Percentiles rank a stretch among this genome's conserved stretches.
Conservation (phyloP, 2,329 filamentous ascomycete genomes). For the Thelonectria olida region DNA sequence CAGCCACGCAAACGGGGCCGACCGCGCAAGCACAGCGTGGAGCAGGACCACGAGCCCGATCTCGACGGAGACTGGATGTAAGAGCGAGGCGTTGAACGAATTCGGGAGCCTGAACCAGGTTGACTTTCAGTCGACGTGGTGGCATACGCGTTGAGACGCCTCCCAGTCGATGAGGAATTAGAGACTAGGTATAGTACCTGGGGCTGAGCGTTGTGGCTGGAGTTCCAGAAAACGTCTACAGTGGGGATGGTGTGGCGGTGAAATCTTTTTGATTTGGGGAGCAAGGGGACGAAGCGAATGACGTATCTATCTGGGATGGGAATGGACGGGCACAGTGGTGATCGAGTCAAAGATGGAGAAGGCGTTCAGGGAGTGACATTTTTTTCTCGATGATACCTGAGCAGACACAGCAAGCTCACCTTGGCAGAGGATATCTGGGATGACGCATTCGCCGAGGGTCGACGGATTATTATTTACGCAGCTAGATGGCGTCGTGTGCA, state of each 20-base stretch:
- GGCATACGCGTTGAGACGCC: not conserved
- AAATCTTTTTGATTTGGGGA: not conserved
- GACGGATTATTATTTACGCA: not conserved
- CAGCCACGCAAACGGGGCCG: slow-evolving; percentile 60
- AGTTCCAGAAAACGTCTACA: slow-evolving; percentile 1
- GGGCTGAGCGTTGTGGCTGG: slow-evolving; percentile 15
- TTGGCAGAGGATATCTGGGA: slow-evolving; percentile 6
- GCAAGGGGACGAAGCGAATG: not conserved
- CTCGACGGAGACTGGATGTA: slow-evolving; percentile 50
- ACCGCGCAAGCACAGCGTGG: slow-evolving; percentile 57
- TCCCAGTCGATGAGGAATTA: not conserved
- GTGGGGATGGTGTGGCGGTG: slow-evolving; percentile 5
- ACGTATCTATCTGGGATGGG: slow-evolving; percentile 1
- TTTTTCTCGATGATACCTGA: slow-evolving; percentile 41
- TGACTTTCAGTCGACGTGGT: slow-evolving; percentile 11
- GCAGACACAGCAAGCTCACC: slow-evolving; percentile 30
- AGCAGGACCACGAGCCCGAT: slow-evolving; percentile 50
- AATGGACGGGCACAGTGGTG: slow-evolving; percentile 4
- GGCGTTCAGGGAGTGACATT: slow-evolving; percentile 34
- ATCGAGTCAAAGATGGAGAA: slow-evolving; percentile 14
- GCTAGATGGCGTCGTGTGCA: not conserved
- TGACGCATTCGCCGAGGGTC: not conserved
- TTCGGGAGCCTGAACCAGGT: slow-evolving; percentile 19
- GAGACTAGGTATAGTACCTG: not conserved
- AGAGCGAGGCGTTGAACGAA: slow-evolving; percentile 19